Conservation (phyloP, 129 eudicot genomes). For the Ambrosia artemisiifolia region DNA sequence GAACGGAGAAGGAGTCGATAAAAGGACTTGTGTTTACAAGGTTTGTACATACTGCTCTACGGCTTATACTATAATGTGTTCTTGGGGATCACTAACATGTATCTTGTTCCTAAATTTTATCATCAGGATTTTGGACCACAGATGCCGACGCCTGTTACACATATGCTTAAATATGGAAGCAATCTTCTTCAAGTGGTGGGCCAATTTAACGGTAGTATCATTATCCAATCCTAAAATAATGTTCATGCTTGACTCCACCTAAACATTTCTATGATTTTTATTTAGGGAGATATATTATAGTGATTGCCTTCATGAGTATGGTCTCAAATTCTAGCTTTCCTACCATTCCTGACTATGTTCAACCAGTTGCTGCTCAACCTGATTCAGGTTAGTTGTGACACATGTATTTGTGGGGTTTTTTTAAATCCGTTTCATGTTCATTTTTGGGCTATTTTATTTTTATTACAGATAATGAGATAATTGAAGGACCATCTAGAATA, state of each 20-base stretch:
- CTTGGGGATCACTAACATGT: slow-evolving; percentile 21
- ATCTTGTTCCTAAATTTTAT: slow-evolving; percentile 3
- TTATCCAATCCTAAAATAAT: not conserved
- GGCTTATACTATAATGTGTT: slow-evolving; percentile 14
- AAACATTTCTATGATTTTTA: not conserved
- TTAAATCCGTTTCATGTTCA: not conserved
- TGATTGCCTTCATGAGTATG: slow-evolving; percentile 60
- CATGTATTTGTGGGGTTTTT: not conserved
- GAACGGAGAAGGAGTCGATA: slow-evolving; percentile 69
- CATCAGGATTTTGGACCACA: slow-evolving; percentile 85
- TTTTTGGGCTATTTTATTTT: slow-evolving; percentile 9
- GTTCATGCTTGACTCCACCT: slow-evolving; percentile 13
- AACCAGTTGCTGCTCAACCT: slow-evolving; percentile 42
- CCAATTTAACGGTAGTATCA: slow-evolving; percentile 60
- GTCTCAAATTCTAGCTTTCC: slow-evolving; percentile 34
- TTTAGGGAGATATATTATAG: slow-evolving; percentile 59
- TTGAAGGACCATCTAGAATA: slow-evolving; percentile 78
- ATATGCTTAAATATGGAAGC: slow-evolving; percentile 72
- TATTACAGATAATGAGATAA: slow-evolving; percentile 65
- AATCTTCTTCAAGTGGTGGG: slow-evolving; percentile 93
- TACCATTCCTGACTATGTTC: slow-evolving; percentile 53
- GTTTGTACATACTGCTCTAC: slow-evolving; percentile 39
- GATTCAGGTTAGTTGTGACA: slow-evolving; percentile 48
- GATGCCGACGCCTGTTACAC: slow-evolving; percentile 62
- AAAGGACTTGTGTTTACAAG: slow-evolving; percentile 51